Conservation (phyloP, 2,329 filamentous ascomycete genomes). For the Karstenula rhodostoma region DNA sequence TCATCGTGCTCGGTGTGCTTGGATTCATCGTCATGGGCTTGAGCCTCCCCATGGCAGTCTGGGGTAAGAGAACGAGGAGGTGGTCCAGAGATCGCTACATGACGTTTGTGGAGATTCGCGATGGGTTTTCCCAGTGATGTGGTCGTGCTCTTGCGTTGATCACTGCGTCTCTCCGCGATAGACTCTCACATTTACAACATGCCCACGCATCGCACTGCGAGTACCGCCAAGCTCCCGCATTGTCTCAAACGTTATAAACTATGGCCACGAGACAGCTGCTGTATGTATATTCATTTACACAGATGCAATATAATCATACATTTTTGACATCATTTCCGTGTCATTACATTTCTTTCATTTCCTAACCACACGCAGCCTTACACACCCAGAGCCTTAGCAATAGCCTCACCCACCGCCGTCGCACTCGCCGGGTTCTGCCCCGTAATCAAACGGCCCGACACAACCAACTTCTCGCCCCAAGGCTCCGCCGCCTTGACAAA, state of each 20-base stretch:
- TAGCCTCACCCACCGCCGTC: slow-evolving; percentile 52
- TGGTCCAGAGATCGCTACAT: slow-evolving; percentile 27
- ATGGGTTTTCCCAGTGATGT: slow-evolving; percentile 18
- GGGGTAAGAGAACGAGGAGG: slow-evolving; percentile 25
- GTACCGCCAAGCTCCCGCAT: not conserved
- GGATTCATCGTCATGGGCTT: slow-evolving; percentile 28
- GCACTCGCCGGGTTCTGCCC: slow-evolving; percentile 60
- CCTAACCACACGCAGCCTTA: slow-evolving; percentile 10
- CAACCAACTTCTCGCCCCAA: slow-evolving; percentile 55
- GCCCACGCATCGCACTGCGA: not conserved
- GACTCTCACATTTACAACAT: not conserved
- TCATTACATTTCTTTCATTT: not conserved
- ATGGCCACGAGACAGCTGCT: not conserved
- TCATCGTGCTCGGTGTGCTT: slow-evolving; percentile 29
- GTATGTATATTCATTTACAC: not conserved
- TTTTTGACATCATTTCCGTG: not conserved
- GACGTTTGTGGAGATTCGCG: slow-evolving; percentile 29
- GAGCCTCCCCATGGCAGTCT: slow-evolving; percentile 27
- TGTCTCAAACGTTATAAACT: not conserved
- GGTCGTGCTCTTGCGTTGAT: not conserved
- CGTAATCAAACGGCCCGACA: slow-evolving; percentile 53
- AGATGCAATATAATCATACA: not conserved
- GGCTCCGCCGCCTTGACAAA: slow-evolving; percentile 65
- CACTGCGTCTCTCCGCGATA: not conserved
- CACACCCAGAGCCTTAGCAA: slow-evolving; percentile 49